A percentile compares a stretch with the other conserved stretches of the same genome.
phyloP scores from a whole-genome alignment of 371 early-diverging fungal genomes.

The Mucor saturninus region DNA sequence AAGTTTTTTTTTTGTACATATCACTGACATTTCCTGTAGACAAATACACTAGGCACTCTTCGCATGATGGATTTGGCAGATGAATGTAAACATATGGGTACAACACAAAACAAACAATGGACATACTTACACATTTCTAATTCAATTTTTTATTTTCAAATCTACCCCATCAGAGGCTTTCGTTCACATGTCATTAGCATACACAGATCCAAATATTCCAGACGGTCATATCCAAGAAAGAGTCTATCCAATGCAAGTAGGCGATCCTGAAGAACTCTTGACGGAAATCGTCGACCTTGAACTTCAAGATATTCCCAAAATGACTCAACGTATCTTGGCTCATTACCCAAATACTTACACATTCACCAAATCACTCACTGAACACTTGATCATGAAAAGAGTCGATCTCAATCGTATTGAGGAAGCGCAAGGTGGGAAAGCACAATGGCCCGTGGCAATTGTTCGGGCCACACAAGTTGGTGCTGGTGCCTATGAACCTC shows the following conservation, averaged over 20 bases:
- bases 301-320: conserved; percentile 55
- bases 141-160: neutral
- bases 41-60: conserved; percentile 65
- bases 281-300: conserved; percentile 57
- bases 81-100: conserved; percentile 56
- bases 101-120: neutral
- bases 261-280: conserved; percentile 60
- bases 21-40: conserved; percentile 22
- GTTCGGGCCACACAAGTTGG: conserved; percentile 66
- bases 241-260: conserved; percentile 64
- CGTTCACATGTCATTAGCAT: conserved; percentile 55
- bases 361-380: conserved; percentile 66
- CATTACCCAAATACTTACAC: conserved; percentile 67
- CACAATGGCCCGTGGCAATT: conserved; percentile 61
- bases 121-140: neutral
- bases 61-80: conserved; percentile 66
- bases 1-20: neutral
- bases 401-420: conserved; percentile 58
- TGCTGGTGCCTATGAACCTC: conserved; percentile 56
- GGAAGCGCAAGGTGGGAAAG: conserved; percentile 53
- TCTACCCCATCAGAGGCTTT: conserved; percentile 34
- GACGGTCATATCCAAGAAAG: conserved; percentile 59
- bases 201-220: conserved; percentile 49
- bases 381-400: conserved; percentile 60
- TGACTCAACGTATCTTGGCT: conserved; percentile 51